These are phyloP conservation scores for Camelina hispida DNA, from an alignment of 345 rosid genomes.

Conservation along the genomic window DNA sequence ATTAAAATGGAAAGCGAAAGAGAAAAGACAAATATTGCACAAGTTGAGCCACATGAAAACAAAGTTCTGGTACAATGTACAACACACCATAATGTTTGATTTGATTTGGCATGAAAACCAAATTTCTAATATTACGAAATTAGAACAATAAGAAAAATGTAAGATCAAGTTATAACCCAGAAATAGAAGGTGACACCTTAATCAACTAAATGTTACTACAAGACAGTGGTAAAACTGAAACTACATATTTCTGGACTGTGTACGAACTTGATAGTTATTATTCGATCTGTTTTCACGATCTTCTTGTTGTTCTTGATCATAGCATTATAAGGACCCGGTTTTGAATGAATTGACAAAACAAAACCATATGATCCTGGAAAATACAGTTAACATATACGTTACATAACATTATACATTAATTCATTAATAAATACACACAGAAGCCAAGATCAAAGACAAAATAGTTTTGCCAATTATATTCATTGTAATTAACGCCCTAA, in stretches of 20 bases:
- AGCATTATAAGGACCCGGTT: background rate
- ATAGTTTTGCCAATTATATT: background rate
- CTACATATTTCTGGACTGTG: slow-evolving; percentile 7
- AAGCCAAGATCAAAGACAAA: slow-evolving; percentile 28
- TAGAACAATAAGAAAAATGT: background rate
- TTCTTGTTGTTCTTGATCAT: slow-evolving; percentile 27
- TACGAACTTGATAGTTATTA: slow-evolving; percentile 21
- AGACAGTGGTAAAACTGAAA: slow-evolving; percentile 6
- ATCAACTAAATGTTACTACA: slow-evolving; percentile 8
- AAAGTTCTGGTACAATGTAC: slow-evolving; percentile 39
- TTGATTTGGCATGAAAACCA: slow-evolving; percentile 43
- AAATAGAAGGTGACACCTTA: slow-evolving; percentile 26
- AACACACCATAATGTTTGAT: slow-evolving; percentile 43
- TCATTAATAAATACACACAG: background rate
- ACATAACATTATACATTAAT: background rate
- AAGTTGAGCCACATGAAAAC: slow-evolving; percentile 42
- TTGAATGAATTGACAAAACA: background rate
- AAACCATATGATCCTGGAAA: slow-evolving; percentile 13
- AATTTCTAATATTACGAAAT: slow-evolving; percentile 28
- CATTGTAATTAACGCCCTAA: slow-evolving; percentile 31
- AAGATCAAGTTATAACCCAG: slow-evolving; percentile 11
- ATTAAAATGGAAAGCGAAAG: slow-evolving; percentile 7
- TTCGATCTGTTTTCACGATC: background rate
- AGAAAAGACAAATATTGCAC: slow-evolving; percentile 26
- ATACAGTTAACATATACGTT: background rate